These are phyloP conservation scores for Pyrenophora graminea DNA, from an alignment of 2,329 filamentous ascomycete species.

Conservation along the genomic window DNA sequence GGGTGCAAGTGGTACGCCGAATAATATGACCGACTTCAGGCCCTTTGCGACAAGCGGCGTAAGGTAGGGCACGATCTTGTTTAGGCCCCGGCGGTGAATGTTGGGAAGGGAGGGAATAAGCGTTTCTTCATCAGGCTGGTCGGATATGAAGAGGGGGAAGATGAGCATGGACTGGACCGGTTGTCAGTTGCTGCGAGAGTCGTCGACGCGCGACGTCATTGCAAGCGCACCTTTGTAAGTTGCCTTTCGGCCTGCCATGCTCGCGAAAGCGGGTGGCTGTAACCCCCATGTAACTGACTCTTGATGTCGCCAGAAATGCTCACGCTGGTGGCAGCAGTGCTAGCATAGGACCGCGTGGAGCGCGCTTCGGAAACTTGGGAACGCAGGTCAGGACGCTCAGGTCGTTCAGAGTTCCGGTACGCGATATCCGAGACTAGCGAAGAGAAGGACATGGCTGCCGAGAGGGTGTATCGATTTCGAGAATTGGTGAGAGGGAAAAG, in stretches of 20 bases:
- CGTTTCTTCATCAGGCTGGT: slow-evolving; percentile 89
- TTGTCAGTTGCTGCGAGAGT: slow-evolving; percentile 23
- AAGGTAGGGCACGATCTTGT: slow-evolving; percentile 82
- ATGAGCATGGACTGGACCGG: slow-evolving; percentile 86
- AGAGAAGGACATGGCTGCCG: slow-evolving; percentile 55
- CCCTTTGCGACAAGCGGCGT: slow-evolving; percentile 87
- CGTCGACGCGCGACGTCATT: background rate
- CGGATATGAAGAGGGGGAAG: slow-evolving; percentile 94
- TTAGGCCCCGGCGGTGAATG: slow-evolving; percentile 85
- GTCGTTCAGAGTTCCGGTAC: slow-evolving; percentile 50
- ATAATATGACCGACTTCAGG: slow-evolving; percentile 89
- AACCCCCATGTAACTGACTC: slow-evolving; percentile 58
- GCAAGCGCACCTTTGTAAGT: slow-evolving; percentile 52
- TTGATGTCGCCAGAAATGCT: slow-evolving; percentile 58
- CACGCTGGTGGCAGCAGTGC: slow-evolving; percentile 58
- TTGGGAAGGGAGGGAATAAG: slow-evolving; percentile 88
- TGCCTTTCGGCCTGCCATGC: slow-evolving; percentile 59
- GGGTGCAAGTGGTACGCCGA: slow-evolving; percentile 84
- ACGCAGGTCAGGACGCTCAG: slow-evolving; percentile 47
- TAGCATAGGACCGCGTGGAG: slow-evolving; percentile 55
- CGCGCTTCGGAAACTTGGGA: slow-evolving; percentile 53
- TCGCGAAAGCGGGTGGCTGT: slow-evolving; percentile 56
- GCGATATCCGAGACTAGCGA: slow-evolving; percentile 58
- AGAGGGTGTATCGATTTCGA: background rate
- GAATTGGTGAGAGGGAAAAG: slow-evolving; percentile 1